Evolutionary conservation across 148 eudicot species (phyloP).

Genomic region (Salicornia ramosissima): DNA sequence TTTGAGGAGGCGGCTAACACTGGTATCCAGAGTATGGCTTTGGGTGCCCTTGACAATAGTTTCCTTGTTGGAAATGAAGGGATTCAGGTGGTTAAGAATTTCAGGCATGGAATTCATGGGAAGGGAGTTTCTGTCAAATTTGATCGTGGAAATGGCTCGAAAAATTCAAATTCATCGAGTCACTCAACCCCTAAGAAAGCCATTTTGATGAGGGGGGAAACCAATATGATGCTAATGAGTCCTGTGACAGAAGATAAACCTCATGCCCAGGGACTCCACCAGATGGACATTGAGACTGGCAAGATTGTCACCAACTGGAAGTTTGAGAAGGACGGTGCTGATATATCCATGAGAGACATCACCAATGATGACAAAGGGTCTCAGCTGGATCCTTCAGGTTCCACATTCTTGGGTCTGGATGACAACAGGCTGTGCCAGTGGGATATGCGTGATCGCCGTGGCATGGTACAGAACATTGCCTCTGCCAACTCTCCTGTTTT

Average conservation of each 20-base stretch:
- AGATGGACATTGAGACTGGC: conserved; percentile 89
- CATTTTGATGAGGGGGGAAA: conserved; percentile 84
- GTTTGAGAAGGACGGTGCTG: conserved; percentile 84
- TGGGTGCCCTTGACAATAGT: conserved; percentile 93
- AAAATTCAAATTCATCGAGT: conserved; percentile 18
- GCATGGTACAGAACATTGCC: conserved; percentile 66
- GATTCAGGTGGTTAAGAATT: conserved; percentile 92
- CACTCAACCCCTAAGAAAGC: conserved; percentile 67
- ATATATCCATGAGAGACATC: conserved; percentile 83
- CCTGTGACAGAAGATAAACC: conserved; percentile 70
- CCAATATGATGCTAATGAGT: conserved; percentile 89
- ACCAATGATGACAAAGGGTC: conserved; percentile 76
- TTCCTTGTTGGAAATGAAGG: conserved; percentile 68
- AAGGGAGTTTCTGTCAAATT: conserved; percentile 83
- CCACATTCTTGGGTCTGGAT: conserved; percentile 91
- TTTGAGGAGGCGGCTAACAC: conserved; percentile 72
- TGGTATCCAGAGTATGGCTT: conserved; percentile 81
- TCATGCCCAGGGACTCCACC: conserved; percentile 64
- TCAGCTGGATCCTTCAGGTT: conserved; percentile 81
- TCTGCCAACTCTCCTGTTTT: conserved; percentile 54
- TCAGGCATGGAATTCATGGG: conserved; percentile 95
- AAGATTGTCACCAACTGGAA: conserved; percentile 90
- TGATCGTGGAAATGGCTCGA: conserved; percentile 25
- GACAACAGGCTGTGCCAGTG: conserved; percentile 85
- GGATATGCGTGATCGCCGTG: conserved; percentile 91